Conservation (phyloP, 140 eudicot genomes). For the Stevia rebaudiana region DNA sequence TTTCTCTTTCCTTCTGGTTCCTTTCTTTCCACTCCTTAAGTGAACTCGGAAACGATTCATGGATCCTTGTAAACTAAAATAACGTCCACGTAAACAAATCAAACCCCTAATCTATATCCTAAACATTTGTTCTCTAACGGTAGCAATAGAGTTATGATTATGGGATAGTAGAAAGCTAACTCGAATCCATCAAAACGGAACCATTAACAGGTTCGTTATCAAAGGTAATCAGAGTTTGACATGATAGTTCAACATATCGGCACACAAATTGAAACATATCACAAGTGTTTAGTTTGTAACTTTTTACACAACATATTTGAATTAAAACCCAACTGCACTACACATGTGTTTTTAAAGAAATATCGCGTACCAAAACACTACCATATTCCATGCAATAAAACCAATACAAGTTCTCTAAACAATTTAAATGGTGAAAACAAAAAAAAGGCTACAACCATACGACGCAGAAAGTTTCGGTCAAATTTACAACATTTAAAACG, state of each 20-base stretch:
- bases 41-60: too few species aligned
- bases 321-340: slow-evolving; percentile 2
- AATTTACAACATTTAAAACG: slow-evolving; percentile 34
- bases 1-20: too few species aligned
- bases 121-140: too few species aligned
- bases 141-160: too few species aligned
- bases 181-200: too few species aligned
- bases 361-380: background rate
- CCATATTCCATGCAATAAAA: slow-evolving; percentile 8
- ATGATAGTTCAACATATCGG: background rate
- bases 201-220: background rate
- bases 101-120: too few species aligned
- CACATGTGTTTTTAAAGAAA: background rate
- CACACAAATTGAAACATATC: background rate
- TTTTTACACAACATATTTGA: background rate
- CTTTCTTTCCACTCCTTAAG: too few species aligned
- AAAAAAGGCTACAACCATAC: background rate
- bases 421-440: background rate
- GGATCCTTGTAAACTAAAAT: too few species aligned
- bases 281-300: background rate
- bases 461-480: slow-evolving; percentile 5
- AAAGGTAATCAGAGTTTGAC: background rate
- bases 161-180: too few species aligned
- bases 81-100: too few species aligned
- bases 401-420: slow-evolving; percentile 2